phyloP scores from a whole-genome alignment of 768 basidiomycete species.

The Leccinum uliginosum region DNA sequence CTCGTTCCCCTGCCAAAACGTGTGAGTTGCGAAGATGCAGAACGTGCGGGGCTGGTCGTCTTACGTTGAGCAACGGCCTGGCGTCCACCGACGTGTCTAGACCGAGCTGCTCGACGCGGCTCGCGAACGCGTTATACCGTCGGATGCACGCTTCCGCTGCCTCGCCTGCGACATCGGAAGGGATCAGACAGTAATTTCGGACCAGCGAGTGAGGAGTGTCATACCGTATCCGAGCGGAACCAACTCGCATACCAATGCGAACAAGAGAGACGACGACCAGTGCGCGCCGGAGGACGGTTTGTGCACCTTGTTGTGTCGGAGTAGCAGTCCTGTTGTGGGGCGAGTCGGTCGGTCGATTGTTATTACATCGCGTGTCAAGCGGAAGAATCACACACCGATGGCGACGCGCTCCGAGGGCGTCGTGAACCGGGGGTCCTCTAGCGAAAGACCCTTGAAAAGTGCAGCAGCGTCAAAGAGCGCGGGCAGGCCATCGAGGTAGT shows the following conservation, averaged over 20 bases:
- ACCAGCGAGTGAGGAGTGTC: not conserved
- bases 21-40: not conserved
- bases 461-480: conserved; percentile 52
- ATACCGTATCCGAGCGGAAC: conserved; percentile 46
- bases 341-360: not conserved
- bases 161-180: conserved; percentile 38
- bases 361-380: not conserved
- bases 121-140: conserved; percentile 62
- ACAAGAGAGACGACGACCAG: conserved; percentile 71
- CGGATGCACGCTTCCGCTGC: conserved; percentile 47
- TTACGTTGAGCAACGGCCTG: conserved; percentile 74
- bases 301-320: conserved; percentile 67
- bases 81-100: conserved; percentile 61
- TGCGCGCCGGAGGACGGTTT: conserved; percentile 55
- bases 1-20: conserved; percentile 59
- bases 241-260: conserved; percentile 72
- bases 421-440: conserved; percentile 33
- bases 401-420: conserved; percentile 47
- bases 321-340: conserved; percentile 48
- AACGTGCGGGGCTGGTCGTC: conserved; percentile 28
- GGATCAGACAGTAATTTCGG: not conserved
- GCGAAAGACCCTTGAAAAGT: conserved; percentile 33
- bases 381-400: conserved; percentile 43
- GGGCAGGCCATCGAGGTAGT: conserved; percentile 74
- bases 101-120: conserved; percentile 55